Evolutionary conservation across 805 yeast species (phyloP).

Genomic region (Komagataella phaffii): DNA sequence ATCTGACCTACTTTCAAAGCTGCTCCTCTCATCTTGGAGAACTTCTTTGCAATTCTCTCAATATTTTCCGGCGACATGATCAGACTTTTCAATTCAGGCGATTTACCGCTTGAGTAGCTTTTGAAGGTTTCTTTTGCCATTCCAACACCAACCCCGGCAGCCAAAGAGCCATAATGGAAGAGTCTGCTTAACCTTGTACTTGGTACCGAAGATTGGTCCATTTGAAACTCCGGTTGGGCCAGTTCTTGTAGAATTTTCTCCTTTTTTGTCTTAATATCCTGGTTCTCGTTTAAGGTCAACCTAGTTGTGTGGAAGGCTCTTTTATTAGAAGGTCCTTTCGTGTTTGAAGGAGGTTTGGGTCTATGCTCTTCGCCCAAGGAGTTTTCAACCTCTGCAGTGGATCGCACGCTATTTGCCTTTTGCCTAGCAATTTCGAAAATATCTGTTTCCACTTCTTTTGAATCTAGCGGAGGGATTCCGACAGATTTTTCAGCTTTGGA

Average conservation of each 20-base stretch:
- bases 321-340: background rate
- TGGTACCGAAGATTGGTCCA: constrained; percentile 68
- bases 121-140: constrained; percentile 69
- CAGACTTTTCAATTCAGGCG: constrained; percentile 38
- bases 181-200: constrained; percentile 76
- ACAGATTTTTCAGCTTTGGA: constrained; percentile 4
- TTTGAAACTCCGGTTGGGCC: constrained; percentile 26
- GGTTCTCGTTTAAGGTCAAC: background rate
- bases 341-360: constrained; percentile 1
- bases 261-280: background rate
- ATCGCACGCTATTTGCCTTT: constrained; percentile 9
- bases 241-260: constrained; percentile 15
- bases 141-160: constrained; percentile 82
- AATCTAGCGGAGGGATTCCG: background rate
- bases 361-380: background rate
- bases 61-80: constrained; percentile 73
- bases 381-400: background rate
- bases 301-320: constrained; percentile 4
- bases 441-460: constrained; percentile 11
- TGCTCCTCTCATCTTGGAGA: constrained; percentile 96
- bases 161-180: constrained; percentile 85
- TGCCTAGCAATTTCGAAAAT: constrained; percentile 18
- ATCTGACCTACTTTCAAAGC: constrained; percentile 96
- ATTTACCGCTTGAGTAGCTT: constrained; percentile 43
- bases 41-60: constrained; percentile 76